Evolutionary conservation across 2,329 filamentous ascomycete species (phyloP).

Genomic region (Huntiella decipiens): DNA sequence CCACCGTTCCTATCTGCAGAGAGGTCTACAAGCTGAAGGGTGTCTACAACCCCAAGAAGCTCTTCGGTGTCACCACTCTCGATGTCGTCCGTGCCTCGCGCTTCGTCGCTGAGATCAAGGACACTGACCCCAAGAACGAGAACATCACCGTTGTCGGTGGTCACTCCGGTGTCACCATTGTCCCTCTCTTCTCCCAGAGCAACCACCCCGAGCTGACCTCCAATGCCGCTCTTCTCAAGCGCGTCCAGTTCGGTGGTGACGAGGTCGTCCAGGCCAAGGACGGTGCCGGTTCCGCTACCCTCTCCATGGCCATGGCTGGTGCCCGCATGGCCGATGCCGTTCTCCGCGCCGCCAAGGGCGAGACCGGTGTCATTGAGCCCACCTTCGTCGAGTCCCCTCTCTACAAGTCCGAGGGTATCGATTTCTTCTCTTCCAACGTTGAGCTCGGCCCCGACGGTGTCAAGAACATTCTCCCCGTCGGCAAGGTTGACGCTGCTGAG

Average conservation of each 20-base stretch:
- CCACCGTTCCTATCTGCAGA: conserved; percentile 89
- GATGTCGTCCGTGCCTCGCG: conserved; percentile 94
- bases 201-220: conserved; percentile 67
- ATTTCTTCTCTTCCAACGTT: conserved; percentile 91
- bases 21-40: conserved; percentile 91
- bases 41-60: conserved; percentile 97
- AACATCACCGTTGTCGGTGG: conserved; percentile 91
- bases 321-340: conserved; percentile 70
- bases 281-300: conserved; percentile 86
- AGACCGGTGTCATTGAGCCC: conserved; percentile 90
- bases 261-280: conserved; percentile 99
- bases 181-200: conserved; percentile 91
- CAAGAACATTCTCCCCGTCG: conserved; percentile 77
- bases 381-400: conserved; percentile 93
- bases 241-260: conserved; percentile 97
- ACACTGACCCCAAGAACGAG: conserved; percentile 76
- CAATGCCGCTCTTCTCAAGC: conserved; percentile 64
- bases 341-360: conserved; percentile 77
- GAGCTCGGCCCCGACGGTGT: conserved; percentile 94
- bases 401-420: conserved; percentile 94
- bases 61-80: conserved; percentile 98
- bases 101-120: conserved; percentile 92
- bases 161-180: conserved; percentile 95
- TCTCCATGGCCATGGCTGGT: conserved; percentile 97
- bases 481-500: conserved; percentile 69